Evolutionary conservation across 768 basidiomycete species (phyloP).

Genomic region (Basidioascus undulatus): DNA sequence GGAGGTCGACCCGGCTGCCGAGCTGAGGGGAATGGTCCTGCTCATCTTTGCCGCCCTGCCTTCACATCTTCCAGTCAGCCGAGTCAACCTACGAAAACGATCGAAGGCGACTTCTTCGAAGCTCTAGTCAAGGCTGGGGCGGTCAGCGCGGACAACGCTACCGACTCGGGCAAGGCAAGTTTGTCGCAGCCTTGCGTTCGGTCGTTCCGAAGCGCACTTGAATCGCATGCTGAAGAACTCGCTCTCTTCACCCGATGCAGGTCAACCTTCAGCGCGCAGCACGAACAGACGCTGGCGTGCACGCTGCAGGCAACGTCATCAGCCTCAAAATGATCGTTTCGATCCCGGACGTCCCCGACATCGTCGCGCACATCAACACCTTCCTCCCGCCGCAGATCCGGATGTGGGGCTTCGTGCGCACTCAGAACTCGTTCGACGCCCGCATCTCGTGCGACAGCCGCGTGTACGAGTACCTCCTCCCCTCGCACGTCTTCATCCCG

Average conservation of each 20-base stretch:
- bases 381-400: slow-evolving; percentile 77
- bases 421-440: slow-evolving; percentile 22
- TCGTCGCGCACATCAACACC: slow-evolving; percentile 52
- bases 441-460: slow-evolving; percentile 60
- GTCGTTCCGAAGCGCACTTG: neutral
- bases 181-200: neutral
- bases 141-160: slow-evolving; percentile 81
- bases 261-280: slow-evolving; percentile 70
- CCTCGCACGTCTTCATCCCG: slow-evolving; percentile 73
- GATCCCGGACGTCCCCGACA: slow-evolving; percentile 47
- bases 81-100: slow-evolving; percentile 50
- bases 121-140: slow-evolving; percentile 74
- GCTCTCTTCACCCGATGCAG: slow-evolving; percentile 20
- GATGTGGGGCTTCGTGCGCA: slow-evolving; percentile 64
- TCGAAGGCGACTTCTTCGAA: slow-evolving; percentile 71
- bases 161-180: slow-evolving; percentile 60
- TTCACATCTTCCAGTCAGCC: slow-evolving; percentile 32
- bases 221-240: neutral
- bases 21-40: neutral
- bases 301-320: slow-evolving; percentile 84
- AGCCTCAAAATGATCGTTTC: slow-evolving; percentile 23
- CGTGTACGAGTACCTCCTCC: slow-evolving; percentile 93
- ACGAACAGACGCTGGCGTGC: slow-evolving; percentile 88
- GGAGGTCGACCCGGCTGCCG: neutral
- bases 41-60: slow-evolving; percentile 3